Conservation (phyloP, 2,329 filamentous ascomycete species). For the Lachnellula arida region DNA sequence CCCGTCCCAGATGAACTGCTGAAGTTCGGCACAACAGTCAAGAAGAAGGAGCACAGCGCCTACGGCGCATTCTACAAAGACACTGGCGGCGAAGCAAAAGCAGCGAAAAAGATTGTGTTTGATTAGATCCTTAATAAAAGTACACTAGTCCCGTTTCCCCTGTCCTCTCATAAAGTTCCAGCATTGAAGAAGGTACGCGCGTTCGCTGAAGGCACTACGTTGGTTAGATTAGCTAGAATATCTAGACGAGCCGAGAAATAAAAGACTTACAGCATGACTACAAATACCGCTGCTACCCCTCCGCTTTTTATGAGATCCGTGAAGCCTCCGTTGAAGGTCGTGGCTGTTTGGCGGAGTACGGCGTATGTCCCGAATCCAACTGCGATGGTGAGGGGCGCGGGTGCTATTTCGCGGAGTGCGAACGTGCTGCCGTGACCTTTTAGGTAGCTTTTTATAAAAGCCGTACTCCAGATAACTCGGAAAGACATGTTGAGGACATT, state of each 20-base stretch:
- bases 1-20: slow-evolving; percentile 83
- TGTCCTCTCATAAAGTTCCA: slow-evolving; percentile 41
- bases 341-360: slow-evolving; percentile 34
- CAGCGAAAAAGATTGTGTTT: slow-evolving; percentile 89
- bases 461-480: slow-evolving; percentile 73
- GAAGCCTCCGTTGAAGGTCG: slow-evolving; percentile 24
- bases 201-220: slow-evolving; percentile 49
- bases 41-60: slow-evolving; percentile 95
- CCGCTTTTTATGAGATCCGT: slow-evolving; percentile 42
- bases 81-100: slow-evolving; percentile 65
- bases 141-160: slow-evolving; percentile 8
- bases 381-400: slow-evolving; percentile 40
- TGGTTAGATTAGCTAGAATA: slow-evolving; percentile 19
- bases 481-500: slow-evolving; percentile 89
- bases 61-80: slow-evolving; percentile 97
- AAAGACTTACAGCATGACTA: slow-evolving; percentile 55
- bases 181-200: slow-evolving; percentile 48
- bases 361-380: slow-evolving; percentile 42
- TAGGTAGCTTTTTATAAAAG: slow-evolving; percentile 68
- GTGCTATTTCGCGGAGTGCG: slow-evolving; percentile 38
- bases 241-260: not conserved
- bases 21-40: slow-evolving; percentile 96
- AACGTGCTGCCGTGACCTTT: slow-evolving; percentile 39
- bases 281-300: slow-evolving; percentile 46
- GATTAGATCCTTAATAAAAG: slow-evolving; percentile 42